Conservation (phyloP, 495 filamentous ascomycete species). For the Aspergillus funiculosus region DNA sequence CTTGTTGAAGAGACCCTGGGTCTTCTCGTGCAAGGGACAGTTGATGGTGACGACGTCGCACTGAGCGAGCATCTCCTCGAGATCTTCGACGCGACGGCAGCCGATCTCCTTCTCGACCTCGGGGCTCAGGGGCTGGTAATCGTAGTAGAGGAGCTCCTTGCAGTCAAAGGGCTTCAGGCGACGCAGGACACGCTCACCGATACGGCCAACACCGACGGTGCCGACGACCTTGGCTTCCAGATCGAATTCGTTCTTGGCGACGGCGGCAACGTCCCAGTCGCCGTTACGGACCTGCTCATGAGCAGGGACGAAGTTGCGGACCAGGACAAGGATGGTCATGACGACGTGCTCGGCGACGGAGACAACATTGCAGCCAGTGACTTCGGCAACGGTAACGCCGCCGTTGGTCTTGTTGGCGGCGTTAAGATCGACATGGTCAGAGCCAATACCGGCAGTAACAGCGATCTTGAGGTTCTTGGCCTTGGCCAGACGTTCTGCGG, state of each 20-base stretch:
- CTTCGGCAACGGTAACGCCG: constrained; percentile 93
- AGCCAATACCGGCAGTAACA: constrained; percentile 94
- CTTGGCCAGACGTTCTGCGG: constrained; percentile 90
- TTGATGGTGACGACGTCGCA: constrained; percentile 99
- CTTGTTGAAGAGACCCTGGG: constrained; percentile 95
- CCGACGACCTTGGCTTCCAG: constrained; percentile 97
- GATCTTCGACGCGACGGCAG: constrained; percentile 74
- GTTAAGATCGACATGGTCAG: constrained; percentile 95
- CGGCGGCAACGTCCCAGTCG: constrained; percentile 92
- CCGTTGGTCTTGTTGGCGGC: constrained; percentile 98
- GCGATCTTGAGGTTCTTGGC: constrained; percentile 98
- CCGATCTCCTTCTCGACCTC: constrained; percentile 96
- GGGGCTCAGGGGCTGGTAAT: constrained; percentile 88
- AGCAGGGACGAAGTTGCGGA: constrained; percentile 97
- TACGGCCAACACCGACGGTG: constrained; percentile 94
- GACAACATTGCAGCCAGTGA: constrained; percentile 89
- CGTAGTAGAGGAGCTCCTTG: constrained; percentile 99
- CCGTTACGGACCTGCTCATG: constrained; percentile 87
- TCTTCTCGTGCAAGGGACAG: constrained; percentile 98
- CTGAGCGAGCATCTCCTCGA: constrained; percentile 93
- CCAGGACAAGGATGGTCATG: constrained; percentile 95
- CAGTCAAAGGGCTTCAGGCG: constrained; percentile 95
- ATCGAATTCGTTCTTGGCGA: constrained; percentile 96
- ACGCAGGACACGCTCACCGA: constrained; percentile 95
- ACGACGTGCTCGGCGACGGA: constrained; percentile 92